A percentile compares a stretch with the other conserved stretches of the same genome.
phyloP scores from a whole-genome alignment of 371 early-diverging fungal genomes.

The Batrachochytrium dendrobatidis region DNA sequence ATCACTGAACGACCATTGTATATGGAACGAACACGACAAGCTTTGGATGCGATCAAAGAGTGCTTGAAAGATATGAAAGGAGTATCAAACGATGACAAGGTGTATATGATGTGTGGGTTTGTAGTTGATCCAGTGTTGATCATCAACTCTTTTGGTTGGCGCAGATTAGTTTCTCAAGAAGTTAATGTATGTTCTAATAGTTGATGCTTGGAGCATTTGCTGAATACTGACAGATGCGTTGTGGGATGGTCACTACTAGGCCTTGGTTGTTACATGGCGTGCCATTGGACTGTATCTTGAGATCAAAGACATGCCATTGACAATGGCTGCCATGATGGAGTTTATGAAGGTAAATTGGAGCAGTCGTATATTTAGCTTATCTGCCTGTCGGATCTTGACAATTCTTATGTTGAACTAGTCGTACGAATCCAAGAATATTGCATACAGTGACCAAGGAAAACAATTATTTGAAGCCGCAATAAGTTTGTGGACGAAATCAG shows the following conservation, averaged over 20 bases:
- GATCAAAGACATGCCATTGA: not conserved
- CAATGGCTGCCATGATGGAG: not conserved
- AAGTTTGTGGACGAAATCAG: too few relatives aligned
- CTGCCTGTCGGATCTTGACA: too few relatives aligned
- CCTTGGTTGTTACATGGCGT: not conserved
- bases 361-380: too few relatives aligned
- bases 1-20: not conserved
- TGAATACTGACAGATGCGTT: too few relatives aligned
- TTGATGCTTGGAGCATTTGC: not conserved
- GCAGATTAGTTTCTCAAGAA: not conserved
- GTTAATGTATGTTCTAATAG: not conserved
- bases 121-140: not conserved
- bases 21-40: too few relatives aligned
- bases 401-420: too few relatives aligned
- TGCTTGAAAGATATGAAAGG: not conserved
- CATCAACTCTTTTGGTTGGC: not conserved
- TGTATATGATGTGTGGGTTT: not conserved
- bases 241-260: too few relatives aligned
- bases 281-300: conserved; percentile 2
- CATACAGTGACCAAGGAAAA: too few relatives aligned
- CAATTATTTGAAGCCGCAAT: too few relatives aligned
- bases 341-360: too few relatives aligned
- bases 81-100: not conserved
- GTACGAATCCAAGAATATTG: too few relatives aligned
- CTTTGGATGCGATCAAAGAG: not conserved